Evolutionary conservation across 83 land plant genomes (phyloP).

Genomic region (Picea engelmannii): DNA sequence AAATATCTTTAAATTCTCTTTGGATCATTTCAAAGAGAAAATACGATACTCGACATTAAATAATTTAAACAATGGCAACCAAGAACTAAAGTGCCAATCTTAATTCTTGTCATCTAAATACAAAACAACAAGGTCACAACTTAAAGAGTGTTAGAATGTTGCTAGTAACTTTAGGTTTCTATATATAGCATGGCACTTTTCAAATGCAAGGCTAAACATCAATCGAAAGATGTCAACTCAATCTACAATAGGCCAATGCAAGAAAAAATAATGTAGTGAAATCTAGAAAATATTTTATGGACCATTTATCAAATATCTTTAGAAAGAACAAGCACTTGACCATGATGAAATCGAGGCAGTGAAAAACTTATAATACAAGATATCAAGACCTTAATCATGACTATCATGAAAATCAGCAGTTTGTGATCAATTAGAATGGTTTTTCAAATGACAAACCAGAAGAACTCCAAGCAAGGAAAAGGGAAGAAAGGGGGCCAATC

Average conservation of each 20-base stretch:
- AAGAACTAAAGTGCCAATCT: background rate
- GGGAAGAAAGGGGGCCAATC: background rate
- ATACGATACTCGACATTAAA: background rate
- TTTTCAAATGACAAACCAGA: background rate
- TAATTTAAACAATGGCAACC: background rate
- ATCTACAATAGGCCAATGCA: background rate
- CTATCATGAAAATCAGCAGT: background rate
- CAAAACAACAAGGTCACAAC: background rate
- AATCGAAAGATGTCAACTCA: background rate
- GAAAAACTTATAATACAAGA: background rate
- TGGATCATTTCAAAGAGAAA: background rate
- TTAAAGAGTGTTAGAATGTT: background rate
- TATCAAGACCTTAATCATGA: background rate
- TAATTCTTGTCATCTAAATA: background rate
- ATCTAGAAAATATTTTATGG: background rate
- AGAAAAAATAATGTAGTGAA: background rate
- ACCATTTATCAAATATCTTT: background rate
- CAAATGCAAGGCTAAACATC: background rate
- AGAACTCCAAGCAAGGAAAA: background rate
- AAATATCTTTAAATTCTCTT: too few relatives aligned
- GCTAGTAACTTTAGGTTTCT: background rate
- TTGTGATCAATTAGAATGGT: slow-evolving; percentile 1
- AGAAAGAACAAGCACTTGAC: background rate
- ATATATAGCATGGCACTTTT: background rate
- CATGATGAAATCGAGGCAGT: background rate